Conservation (phyloP, 768 basidiomycete genomes). For the Agaricus subrufescens region DNA sequence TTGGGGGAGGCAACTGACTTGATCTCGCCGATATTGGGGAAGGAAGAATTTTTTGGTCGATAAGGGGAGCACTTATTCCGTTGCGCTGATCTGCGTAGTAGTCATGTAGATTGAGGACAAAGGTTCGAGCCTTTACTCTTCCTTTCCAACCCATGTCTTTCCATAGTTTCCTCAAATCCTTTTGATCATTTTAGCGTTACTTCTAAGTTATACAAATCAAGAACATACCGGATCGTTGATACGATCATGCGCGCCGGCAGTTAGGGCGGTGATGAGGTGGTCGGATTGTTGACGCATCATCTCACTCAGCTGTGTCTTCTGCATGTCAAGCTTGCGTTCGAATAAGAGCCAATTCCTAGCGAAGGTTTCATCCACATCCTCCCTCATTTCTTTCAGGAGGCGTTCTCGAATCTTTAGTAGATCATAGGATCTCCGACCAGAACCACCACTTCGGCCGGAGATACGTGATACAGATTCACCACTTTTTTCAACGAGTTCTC, state of each 20-base stretch:
- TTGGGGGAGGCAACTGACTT: conserved; percentile 9
- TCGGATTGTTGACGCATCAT: conserved; percentile 27
- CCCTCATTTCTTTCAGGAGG: conserved; percentile 26
- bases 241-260: conserved; percentile 38
- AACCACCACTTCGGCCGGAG: conserved; percentile 17
- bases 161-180: conserved; percentile 47
- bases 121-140: conserved; percentile 46
- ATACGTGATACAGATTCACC: conserved; percentile 24
- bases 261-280: conserved; percentile 33
- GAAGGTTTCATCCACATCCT: conserved; percentile 32
- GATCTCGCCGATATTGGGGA: conserved; percentile 13
- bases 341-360: conserved; percentile 35
- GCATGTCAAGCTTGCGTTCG: conserved; percentile 40
- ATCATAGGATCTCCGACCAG: conserved; percentile 19
- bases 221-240: conserved; percentile 33
- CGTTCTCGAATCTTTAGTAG: conserved; percentile 23
- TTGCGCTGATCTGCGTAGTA: conserved; percentile 25
- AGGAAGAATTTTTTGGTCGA: conserved; percentile 10
- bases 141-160: conserved; percentile 50
- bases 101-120: conserved; percentile 38
- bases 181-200: neutral
- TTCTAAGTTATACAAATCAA: neutral
- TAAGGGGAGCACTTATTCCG: conserved; percentile 9
- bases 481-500: conserved; percentile 24
- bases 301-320: conserved; percentile 31